Base-by-base conservation (phyloP, 306 rosid species). In the Lathyrus tuberosus region DNA sequence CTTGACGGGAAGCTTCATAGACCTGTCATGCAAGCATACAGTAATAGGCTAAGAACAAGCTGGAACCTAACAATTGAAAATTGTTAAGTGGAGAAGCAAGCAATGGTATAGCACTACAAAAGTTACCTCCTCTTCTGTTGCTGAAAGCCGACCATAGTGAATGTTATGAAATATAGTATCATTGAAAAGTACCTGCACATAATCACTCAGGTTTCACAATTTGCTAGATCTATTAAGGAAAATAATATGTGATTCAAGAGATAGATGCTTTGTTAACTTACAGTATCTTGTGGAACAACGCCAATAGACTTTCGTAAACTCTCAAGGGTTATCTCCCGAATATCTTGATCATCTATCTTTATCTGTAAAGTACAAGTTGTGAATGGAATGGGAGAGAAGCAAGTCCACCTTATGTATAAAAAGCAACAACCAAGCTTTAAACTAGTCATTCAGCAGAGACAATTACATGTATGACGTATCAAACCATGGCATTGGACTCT, bases 201-300 rank as follows among this genome's bases (percentile, higher is more conserved):
- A 79, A 75, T 31, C 85, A 78, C 57, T 62, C 63, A 70, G 64
- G 58, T 77, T 73, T 42, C 76, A 84, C 52, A 24, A 73, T 56
- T 31, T 72, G 56, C 43, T 79, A 57, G 69, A 72, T 68, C 73
- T 30, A 65, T 59, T 28, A 65, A 2, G 31, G 41, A 26, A 43
- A 62, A 75, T 49, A 56, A 61, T 44, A 62, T 31, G 35, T 33
- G 20, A 42, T 30, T 43, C 53, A 43, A 67, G 49, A 70, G 63
- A 44, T 30, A 70, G 48, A 78, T 26, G 26, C 70, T 67, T 66
- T 33, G 69, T 69, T 54, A 69, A 81, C 82, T 69, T 84, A 88
- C 98, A 61, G 96, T 89, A 86, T 94, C 98, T 83, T 94, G 98
- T 51, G 98, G 98, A 73, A 94, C 98, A 78, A 94, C 96, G 66